Percentiles rank a stretch among this genome's conserved stretches.
phyloP scores from a whole-genome alignment of 2,329 filamentous ascomycete genomes.

The Aspergillus sp. region DNA sequence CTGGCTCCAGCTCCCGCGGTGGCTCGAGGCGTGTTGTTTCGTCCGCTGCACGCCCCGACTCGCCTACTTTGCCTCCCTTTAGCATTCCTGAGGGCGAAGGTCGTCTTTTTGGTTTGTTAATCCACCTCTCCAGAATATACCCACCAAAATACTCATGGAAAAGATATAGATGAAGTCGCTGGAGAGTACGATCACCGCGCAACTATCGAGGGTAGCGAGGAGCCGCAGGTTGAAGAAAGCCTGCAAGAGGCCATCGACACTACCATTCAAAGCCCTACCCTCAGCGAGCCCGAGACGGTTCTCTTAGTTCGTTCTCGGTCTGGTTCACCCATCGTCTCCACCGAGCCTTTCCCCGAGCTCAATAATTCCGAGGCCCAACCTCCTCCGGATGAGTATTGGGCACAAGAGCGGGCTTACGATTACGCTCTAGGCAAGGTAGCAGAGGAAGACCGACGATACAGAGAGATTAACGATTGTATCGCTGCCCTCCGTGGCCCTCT shows the following conservation, averaged over 20 bases:
- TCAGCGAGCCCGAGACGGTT: background rate
- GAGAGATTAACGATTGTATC: conserved; percentile 16
- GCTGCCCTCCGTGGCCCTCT: background rate
- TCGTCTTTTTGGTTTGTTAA: no score
- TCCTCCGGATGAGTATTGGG: background rate
- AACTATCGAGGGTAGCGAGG: background rate
- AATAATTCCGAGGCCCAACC: conserved; percentile 13
- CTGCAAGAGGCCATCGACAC: background rate
- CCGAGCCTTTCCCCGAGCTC: conserved; percentile 30
- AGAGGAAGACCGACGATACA: conserved; percentile 20
- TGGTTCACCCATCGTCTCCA: background rate
- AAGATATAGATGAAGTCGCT: background rate
- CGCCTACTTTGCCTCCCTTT: background rate
- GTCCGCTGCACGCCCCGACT: background rate
- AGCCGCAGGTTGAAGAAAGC: background rate
- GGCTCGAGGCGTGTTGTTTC: background rate
- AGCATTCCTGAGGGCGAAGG: background rate
- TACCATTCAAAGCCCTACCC: background rate
- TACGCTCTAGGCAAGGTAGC: conserved; percentile 23
- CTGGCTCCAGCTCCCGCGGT: background rate
- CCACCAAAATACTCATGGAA: no score
- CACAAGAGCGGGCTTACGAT: conserved; percentile 22
- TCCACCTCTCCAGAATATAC: no score
- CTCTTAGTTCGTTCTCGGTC: background rate
- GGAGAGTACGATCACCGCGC: background rate